Base-by-base conservation (phyloP, 2,329 filamentous ascomycete genomes). In the Colletotrichum caudatum region DNA sequence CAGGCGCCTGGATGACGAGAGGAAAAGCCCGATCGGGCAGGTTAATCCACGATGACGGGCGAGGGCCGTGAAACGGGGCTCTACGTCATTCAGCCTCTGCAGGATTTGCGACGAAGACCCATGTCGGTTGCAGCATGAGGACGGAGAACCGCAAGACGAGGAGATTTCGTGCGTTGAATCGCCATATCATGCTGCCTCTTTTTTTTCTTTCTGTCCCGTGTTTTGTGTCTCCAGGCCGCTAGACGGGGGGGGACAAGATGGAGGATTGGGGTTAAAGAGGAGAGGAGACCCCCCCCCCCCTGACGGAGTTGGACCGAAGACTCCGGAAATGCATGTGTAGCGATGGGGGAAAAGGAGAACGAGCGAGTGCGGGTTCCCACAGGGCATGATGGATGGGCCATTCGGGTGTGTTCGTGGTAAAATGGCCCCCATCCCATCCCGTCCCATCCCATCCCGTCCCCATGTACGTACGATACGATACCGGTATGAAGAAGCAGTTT, bases 51-150 rank as follows among this genome's bases (percentile, higher is more conserved):
- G 70, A 72, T 72, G 70, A 71, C 37, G 56, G 61, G 39, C 35
- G 53, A 61, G n/a, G 69, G 54, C 57, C 70, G 60, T 72, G 66
- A 72, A 70, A 71, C 66, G 66, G 70, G 60, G 41, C 70, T 20
- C 56, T 69, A 71, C 66, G 70, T 72, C 70, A 72, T 69, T 61
- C 29, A 61, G 54, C 69, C 59, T 69, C 46, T 57, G 41, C 44
- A 63, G 68, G 68, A 71, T 29, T 29, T 66, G 56, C 70, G 66
- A 61, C 35, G 58, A 60, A 53, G 35, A 14, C 37, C 59, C 64
- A 64, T 63, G 65, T 35, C 54, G 51, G 23, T 20, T 20, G 59
- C 50, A 50, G 50, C 56, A 54, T n/a, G 44, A 46, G 44, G 4
- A 46, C 44, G 44, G 44, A 9, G 44, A 46, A 11, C 18, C 16